Base-by-base conservation (phyloP, 805 yeast species). In the Saccharomyces paradoxus region DNA sequence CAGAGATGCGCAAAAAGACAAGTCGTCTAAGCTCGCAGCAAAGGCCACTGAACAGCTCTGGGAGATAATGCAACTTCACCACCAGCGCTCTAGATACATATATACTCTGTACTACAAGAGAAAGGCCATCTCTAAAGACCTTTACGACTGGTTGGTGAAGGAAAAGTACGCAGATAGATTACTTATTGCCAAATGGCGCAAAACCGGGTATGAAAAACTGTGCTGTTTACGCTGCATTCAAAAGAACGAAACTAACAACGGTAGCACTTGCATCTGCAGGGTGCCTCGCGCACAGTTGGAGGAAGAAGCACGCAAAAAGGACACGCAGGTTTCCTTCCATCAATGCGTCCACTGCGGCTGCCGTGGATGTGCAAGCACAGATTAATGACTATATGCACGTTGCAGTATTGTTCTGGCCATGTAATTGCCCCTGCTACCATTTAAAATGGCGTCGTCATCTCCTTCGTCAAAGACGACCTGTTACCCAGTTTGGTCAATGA, bases 331-430 rank as follows among this genome's bases (percentile, higher is more conserved):
- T 7, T 68, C 71, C 37, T 74, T 74, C 56, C 73, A 79, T 13
- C 79, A 83, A 59, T 89, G 95, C 67, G 77, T 85, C 5, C 86
- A 84, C 30, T 89, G 96, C 74, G 96, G 96, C 0, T 89, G 96
- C 63, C 73, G 77, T 56, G 96, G 96, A 5, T 89, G 96, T 66
- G 81, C 92, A 2, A 85, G 90, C 63, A 77, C 82, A 21, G 94
- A 87, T 65, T 87, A 64, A 69, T 14, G 44, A 17, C 24, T 6
- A 37, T 14, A 22, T 49, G 24, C 41, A 30, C n/a, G 24, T 17
- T 21, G 7, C 27, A 6, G 24, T 29, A 21, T 31, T 49, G 32
- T 49, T 31, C 37, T 27, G 24, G 37, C 21, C 24, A 28, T 14
- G 13, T 21, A 21, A 17, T 37, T 21, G 7, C 13, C 44, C 8